These are phyloP conservation scores for Trichopus zeylanicus DNA, from an alignment of 116 monocot genomes.

Conservation along the genomic window DNA sequence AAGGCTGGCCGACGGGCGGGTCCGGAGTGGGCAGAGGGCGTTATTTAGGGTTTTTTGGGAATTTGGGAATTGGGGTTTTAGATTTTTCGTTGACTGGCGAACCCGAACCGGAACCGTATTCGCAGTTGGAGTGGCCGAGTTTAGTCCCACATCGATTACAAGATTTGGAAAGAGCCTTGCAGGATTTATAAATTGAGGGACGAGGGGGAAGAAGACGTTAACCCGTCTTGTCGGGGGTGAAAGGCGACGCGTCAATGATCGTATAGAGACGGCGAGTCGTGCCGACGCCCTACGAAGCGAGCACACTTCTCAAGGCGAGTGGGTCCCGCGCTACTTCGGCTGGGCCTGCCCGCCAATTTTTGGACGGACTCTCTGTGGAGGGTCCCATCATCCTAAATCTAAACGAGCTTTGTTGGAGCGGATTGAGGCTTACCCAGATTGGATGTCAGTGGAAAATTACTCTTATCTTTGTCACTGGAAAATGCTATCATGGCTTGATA, in stretches of 20 bases:
- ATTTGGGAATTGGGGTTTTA: no score
- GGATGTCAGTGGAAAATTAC: no score
- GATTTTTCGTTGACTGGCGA: no score
- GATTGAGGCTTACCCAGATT: no score
- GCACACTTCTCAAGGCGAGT: constrained; percentile 50
- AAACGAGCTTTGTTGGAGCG: no score
- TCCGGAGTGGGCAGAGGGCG: no score
- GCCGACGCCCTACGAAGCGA: constrained; percentile 64
- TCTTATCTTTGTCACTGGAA: no score
- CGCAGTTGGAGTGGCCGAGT: no score
- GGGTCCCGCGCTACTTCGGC: constrained; percentile 35
- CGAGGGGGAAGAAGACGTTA: accelerated
- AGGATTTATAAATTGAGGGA: background rate
- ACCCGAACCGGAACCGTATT: no score
- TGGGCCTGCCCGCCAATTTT: constrained; percentile 69
- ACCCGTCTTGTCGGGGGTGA: constrained; percentile 67
- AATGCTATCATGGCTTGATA: no score
- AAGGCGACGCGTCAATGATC: constrained; percentile 80
- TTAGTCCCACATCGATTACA: constrained; percentile 25
- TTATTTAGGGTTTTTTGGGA: no score
- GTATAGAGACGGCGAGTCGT: constrained; percentile 81
- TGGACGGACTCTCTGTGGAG: constrained; percentile 35
- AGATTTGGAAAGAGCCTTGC: background rate
- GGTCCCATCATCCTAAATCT: background rate
- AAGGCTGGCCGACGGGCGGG: no score